A percentile compares a stretch with the other conserved stretches of the same genome.
Conservation (phyloP, 2,329 filamentous ascomycete species). For the Penicillium sp. region DNA sequence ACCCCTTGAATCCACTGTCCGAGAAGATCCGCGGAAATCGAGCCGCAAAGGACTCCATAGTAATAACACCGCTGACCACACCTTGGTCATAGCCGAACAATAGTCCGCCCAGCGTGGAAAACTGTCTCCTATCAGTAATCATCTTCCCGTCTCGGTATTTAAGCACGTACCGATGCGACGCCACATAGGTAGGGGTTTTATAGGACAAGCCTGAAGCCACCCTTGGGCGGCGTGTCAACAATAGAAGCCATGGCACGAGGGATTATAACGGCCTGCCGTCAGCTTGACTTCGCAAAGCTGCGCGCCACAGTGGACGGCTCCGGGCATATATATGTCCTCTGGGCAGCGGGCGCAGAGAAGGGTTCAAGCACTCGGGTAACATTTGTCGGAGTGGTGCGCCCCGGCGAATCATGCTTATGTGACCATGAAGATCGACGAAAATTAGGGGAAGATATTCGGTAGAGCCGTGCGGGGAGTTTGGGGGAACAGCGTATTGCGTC, state of each 20-base stretch:
- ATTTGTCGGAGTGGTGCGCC: neutral
- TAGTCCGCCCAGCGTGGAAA: constrained; percentile 49
- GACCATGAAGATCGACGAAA: neutral
- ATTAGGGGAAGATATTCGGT: neutral
- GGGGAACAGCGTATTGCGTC: neutral
- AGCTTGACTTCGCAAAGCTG: neutral
- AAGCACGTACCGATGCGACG: constrained; percentile 46
- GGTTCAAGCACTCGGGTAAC: neutral
- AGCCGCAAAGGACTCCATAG: constrained; percentile 53
- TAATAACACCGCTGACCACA: constrained; percentile 54
- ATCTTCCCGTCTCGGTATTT: neutral
- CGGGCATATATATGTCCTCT: neutral
- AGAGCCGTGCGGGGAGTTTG: too few species aligned
- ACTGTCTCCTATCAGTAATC: constrained; percentile 26
- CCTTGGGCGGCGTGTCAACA: neutral
- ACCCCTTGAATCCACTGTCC: constrained; percentile 56
- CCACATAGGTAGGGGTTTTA: constrained; percentile 54
- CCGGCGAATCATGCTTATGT: neutral
- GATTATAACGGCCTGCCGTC: neutral
- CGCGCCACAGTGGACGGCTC: neutral
- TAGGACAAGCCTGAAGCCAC: constrained; percentile 32
- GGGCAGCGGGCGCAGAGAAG: neutral
- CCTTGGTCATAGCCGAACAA: constrained; percentile 59
- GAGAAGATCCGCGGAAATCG: constrained; percentile 47
- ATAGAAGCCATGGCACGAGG: neutral